Evolutionary conservation across 2,329 filamentous ascomycete species (phyloP).

Genomic region (Fusarium mundagurra): DNA sequence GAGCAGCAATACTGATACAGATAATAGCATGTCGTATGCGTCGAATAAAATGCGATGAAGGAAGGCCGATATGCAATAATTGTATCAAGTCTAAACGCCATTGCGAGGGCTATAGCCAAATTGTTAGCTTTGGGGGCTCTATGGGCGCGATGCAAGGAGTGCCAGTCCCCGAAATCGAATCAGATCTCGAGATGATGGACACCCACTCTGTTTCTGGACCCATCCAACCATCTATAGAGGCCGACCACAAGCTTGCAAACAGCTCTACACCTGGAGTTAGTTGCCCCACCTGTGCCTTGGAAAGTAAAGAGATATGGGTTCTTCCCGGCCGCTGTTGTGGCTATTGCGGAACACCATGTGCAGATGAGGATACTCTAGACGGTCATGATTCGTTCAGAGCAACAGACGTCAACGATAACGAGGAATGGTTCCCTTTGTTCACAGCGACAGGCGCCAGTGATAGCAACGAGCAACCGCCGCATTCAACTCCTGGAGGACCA

Average conservation of each 20-base stretch:
- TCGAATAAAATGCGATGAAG: not conserved
- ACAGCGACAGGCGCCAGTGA: accelerated
- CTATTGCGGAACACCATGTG: not conserved
- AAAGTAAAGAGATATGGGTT: not conserved
- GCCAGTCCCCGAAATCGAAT: accelerated
- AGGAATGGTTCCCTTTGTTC: not conserved
- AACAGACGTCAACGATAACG: accelerated
- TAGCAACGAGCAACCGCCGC: accelerated
- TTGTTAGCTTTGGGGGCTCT: accelerated
- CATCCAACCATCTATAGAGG: not conserved
- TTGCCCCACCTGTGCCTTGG: not conserved
- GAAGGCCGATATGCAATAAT: not conserved
- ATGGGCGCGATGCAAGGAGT: not conserved
- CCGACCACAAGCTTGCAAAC: accelerated
- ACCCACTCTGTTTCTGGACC: not conserved
- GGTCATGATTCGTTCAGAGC: too few species aligned
- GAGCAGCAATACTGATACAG: not conserved
- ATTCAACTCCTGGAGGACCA: accelerated
- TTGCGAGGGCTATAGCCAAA: not conserved
- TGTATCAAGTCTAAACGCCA: not conserved
- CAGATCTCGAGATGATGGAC: not conserved
- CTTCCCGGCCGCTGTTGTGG: accelerated
- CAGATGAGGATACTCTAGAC: accelerated
- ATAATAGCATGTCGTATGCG: not conserved
- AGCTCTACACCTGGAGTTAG: accelerated